Percentiles rank a stretch among this genome's conserved stretches.
Evolutionary conservation across 768 basidiomycete species (phyloP).

Genomic region (Hirschioporus abietinus): DNA sequence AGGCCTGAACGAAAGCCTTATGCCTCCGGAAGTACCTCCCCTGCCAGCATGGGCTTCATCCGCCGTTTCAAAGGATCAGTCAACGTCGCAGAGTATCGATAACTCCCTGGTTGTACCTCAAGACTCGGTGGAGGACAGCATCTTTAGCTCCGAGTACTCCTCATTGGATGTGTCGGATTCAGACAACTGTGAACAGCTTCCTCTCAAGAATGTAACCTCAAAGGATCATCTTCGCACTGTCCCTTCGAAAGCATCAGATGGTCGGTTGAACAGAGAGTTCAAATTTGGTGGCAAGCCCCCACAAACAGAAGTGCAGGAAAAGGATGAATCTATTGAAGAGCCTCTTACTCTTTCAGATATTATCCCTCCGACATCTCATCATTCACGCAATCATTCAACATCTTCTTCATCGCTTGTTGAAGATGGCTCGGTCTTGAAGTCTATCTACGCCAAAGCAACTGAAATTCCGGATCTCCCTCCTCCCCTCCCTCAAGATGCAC

Average conservation of each 20-base stretch:
- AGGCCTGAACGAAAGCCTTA: conserved; percentile 24
- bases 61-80: not conserved
- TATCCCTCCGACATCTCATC: conserved; percentile 58
- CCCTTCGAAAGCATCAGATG: conserved; percentile 39
- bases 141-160: not conserved
- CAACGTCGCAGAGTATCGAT: not conserved
- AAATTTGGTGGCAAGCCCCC: conserved; percentile 58
- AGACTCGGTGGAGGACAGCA: conserved; percentile 1
- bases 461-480: conserved; percentile 28
- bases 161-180: not conserved
- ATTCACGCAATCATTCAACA: conserved; percentile 42
- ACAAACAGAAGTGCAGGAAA: conserved; percentile 12
- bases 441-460: conserved; percentile 45
- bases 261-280: conserved; percentile 66
- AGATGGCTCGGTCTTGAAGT: conserved; percentile 49
- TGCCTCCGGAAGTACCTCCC: conserved; percentile 41
- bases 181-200: not conserved
- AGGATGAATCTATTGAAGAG: conserved; percentile 17
- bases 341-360: conserved; percentile 68
- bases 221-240: conserved; percentile 2
- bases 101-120: not conserved
- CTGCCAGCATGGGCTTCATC: conserved; percentile 28
- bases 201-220: not conserved
- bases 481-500: conserved; percentile 12
- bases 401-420: conserved; percentile 33